phyloP scores from a whole-genome alignment of 257 asterid species.

The Solanum clarkiae region DNA sequence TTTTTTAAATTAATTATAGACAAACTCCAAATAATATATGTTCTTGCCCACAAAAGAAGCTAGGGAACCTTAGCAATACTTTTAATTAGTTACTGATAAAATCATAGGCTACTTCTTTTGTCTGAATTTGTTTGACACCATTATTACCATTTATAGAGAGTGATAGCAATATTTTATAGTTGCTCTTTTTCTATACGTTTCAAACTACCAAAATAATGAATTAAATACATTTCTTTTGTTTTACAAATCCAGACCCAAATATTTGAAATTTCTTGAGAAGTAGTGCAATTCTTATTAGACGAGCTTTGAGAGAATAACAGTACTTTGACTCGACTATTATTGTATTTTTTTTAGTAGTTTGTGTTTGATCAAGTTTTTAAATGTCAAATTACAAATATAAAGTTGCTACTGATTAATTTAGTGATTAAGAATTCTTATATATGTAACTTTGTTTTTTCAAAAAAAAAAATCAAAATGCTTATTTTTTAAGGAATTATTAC shows the following conservation, averaged over 20 bases:
- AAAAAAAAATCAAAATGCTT: too few relatives aligned
- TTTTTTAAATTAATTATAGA: not conserved
- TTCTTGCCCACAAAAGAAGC: not conserved
- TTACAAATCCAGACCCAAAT: too few relatives aligned
- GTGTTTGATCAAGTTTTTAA: not conserved
- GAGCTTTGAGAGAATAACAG: not conserved
- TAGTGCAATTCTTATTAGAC: not conserved
- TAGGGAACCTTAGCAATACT: not conserved
- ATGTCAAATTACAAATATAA: not conserved
- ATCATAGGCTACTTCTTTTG: not conserved
- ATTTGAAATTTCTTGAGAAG: not conserved
- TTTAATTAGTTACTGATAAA: not conserved
- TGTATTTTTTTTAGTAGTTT: not conserved
- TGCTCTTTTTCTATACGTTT: not conserved
- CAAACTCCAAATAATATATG: not conserved
- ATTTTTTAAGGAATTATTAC: not conserved
- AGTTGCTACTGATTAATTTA: not conserved
- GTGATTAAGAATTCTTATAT: not conserved
- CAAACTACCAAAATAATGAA: not conserved
- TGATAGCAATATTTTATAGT: not conserved
- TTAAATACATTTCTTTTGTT: not conserved
- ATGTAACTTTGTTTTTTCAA: too few relatives aligned
- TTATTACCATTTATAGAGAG: not conserved
- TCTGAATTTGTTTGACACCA: not conserved
- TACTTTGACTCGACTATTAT: not conserved